Conservation (phyloP, 2,329 filamentous ascomycete species). For the Setomelanomma holmii region DNA sequence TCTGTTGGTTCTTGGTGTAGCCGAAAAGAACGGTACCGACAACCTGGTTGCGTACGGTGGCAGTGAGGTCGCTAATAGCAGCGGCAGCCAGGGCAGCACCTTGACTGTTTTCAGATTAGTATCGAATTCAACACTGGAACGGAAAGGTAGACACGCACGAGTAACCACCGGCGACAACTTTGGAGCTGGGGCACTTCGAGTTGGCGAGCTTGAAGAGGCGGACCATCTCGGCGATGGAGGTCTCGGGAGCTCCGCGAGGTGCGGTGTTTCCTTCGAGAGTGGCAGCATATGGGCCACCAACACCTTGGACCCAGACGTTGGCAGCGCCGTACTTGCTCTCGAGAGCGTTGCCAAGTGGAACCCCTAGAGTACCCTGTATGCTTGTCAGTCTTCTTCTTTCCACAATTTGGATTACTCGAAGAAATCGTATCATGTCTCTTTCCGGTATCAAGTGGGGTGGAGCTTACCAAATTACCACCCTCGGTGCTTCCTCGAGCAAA, state of each 20-base stretch:
- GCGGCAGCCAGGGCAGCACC: slow-evolving; percentile 49
- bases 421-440: no score
- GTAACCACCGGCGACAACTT: slow-evolving; percentile 51
- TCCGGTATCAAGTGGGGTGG: neutral
- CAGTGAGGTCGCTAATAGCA: slow-evolving; percentile 37
- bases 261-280: slow-evolving; percentile 43
- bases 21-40: slow-evolving; percentile 51
- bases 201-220: slow-evolving; percentile 46
- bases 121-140: no score
- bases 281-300: slow-evolving; percentile 48
- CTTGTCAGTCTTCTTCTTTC: neutral
- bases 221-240: slow-evolving; percentile 45
- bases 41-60: slow-evolving; percentile 36
- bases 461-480: slow-evolving; percentile 35
- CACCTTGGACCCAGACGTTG: slow-evolving; percentile 38
- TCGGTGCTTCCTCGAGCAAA: slow-evolving; percentile 36
- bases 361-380: slow-evolving; percentile 28
- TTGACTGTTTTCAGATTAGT: no score
- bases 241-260: slow-evolving; percentile 38
- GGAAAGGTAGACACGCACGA: slow-evolving; percentile 48
- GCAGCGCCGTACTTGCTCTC: slow-evolving; percentile 28
- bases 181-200: slow-evolving; percentile 47
- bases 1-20: slow-evolving; percentile 51
- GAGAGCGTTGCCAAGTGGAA: slow-evolving; percentile 27
- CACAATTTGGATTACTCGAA: no score